phyloP scores from a whole-genome alignment of 306 rosid genomes.

The Morella rubra region DNA sequence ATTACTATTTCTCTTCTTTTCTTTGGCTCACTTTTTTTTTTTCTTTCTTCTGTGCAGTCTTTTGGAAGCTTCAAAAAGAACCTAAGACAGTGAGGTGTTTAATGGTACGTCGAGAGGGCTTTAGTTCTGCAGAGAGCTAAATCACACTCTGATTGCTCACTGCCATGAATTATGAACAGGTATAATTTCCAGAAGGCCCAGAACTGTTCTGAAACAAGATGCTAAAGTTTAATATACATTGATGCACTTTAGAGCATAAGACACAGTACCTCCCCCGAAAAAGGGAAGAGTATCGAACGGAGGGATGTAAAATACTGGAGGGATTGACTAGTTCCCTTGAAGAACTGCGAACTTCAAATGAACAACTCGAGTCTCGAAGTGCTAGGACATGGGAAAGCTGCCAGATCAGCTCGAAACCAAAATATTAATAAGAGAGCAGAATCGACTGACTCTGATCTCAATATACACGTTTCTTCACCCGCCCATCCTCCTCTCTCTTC shows the following conservation, averaged over 20 bases:
- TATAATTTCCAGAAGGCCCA: neutral
- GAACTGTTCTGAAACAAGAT: neutral
- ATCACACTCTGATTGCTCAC: too few relatives aligned
- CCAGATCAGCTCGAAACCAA: constrained; percentile 21
- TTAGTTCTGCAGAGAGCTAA: too few relatives aligned
- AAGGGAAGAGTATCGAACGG: too few relatives aligned
- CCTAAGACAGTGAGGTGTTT: too few relatives aligned
- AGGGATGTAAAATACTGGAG: neutral
- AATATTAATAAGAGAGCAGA: constrained; percentile 13
- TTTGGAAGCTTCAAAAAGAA: too few relatives aligned
- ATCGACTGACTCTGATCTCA: constrained; percentile 33
- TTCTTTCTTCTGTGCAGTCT: too few relatives aligned
- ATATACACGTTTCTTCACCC: constrained; percentile 16
- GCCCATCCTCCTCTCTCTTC: neutral
- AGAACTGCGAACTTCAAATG: neutral
- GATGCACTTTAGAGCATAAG: too few relatives aligned
- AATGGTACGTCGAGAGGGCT: too few relatives aligned
- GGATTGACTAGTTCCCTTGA: neutral
- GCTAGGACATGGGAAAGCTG: constrained; percentile 1
- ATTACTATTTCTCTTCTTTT: too few relatives aligned
- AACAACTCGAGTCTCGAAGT: constrained; percentile 29
- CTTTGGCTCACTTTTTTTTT: too few relatives aligned
- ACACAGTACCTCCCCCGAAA: too few relatives aligned
- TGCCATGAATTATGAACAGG: neutral
- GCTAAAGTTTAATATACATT: too few relatives aligned